Evolutionary conservation across 225 moss, liverwort and hornwort species (phyloP).

Genomic region (Pseudoscleropodium purum): DNA sequence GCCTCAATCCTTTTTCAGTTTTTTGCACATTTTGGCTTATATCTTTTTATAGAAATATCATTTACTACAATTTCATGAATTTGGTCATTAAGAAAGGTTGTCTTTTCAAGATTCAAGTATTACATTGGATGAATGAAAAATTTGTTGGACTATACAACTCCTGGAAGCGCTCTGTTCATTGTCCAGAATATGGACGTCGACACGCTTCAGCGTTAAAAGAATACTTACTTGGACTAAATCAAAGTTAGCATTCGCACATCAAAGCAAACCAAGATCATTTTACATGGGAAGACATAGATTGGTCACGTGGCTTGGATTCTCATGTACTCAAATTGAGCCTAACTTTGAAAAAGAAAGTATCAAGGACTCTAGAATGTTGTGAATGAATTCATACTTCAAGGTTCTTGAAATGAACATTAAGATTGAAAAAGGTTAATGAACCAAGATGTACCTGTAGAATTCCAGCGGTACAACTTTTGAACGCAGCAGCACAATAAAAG

Average conservation of each 20-base stretch:
- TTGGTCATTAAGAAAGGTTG: too few species aligned
- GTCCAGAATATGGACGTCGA: too few species aligned
- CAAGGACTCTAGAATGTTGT: not conserved
- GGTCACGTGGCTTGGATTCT: not conserved
- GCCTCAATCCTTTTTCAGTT: too few species aligned
- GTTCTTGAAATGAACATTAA: not conserved
- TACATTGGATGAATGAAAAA: too few species aligned
- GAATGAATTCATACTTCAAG: not conserved
- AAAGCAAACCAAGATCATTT: not conserved
- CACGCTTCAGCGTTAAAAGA: too few species aligned
- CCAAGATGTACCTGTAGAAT: constrained; percentile 33
- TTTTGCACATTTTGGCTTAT: too few species aligned
- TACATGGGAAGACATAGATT: not conserved
- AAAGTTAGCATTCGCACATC: not conserved
- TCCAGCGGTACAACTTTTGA: constrained; percentile 52
- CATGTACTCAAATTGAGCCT: not conserved
- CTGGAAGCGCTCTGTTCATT: too few species aligned
- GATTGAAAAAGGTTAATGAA: not conserved
- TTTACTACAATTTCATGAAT: too few species aligned
- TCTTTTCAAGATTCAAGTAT: too few species aligned
- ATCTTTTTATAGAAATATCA: too few species aligned
- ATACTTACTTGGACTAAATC: not conserved
- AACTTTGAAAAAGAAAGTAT: not conserved
- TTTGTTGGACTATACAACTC: too few species aligned
- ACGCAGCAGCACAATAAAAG: constrained; percentile 62